These are phyloP conservation scores for Monilinia polystroma DNA, from an alignment of 2,329 filamentous ascomycete genomes.

Conservation along the genomic window DNA sequence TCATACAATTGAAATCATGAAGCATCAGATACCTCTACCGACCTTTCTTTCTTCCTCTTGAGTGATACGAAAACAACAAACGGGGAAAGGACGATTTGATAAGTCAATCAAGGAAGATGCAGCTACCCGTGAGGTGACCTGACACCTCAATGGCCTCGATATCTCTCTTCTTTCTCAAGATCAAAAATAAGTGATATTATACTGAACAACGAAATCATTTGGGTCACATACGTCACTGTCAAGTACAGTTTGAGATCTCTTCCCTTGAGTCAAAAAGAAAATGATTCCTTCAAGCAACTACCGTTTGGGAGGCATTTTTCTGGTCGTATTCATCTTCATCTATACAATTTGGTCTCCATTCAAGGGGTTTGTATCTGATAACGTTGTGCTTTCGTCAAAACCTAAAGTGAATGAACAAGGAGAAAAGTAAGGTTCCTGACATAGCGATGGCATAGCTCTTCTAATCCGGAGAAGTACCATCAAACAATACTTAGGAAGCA, in stretches of 20 bases:
- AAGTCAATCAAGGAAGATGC: conserved; percentile 8
- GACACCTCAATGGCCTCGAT: too few species aligned
- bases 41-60: neutral
- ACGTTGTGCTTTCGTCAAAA: neutral
- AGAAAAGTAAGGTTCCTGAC: conserved; percentile 27
- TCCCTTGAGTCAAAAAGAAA: neutral
- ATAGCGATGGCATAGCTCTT: neutral
- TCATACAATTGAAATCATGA: neutral
- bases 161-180: neutral
- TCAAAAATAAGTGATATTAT: neutral
- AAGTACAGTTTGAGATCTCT: neutral
- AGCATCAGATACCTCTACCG: neutral
- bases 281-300: conserved; percentile 18
- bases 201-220: neutral
- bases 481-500: conserved; percentile 32
- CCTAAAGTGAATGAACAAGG: conserved; percentile 20
- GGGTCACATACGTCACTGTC: neutral
- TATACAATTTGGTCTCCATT: conserved; percentile 19
- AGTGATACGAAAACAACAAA: neutral
- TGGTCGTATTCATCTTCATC: conserved; percentile 11
- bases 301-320: conserved; percentile 12
- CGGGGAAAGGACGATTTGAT: conserved; percentile 4
- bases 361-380: conserved; percentile 3
- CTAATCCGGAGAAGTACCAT: conserved; percentile 25
- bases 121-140: conserved; percentile 8